phyloP scores from a whole-genome alignment of 768 basidiomycete species.

The Pisolithus sp. region DNA sequence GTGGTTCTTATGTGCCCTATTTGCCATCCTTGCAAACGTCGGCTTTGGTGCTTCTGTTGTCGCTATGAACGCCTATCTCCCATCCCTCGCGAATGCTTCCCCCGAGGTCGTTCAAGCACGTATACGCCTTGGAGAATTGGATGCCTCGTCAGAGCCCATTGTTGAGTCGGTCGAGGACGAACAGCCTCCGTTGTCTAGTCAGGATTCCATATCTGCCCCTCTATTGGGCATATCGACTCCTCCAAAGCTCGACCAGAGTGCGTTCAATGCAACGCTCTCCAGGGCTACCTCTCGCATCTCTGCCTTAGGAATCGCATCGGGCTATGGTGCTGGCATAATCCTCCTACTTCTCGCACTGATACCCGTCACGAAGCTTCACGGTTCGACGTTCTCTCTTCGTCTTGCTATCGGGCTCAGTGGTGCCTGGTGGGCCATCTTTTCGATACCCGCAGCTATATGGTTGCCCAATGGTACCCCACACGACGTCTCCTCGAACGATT shows the following conservation, averaged over 20 bases:
- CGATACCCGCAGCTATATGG: constrained; percentile 72
- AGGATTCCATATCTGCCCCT: constrained; percentile 32
- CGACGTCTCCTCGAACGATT: background rate
- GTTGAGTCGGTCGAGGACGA: constrained; percentile 17
- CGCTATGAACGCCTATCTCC: constrained; percentile 87
- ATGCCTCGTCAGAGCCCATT: constrained; percentile 8
- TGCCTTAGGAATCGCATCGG: constrained; percentile 77
- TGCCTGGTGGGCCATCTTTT: constrained; percentile 82
- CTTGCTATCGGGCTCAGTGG: constrained; percentile 83
- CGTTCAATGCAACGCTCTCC: constrained; percentile 57
- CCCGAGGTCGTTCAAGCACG: constrained; percentile 47
- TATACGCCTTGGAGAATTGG: constrained; percentile 20
- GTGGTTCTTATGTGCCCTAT: constrained; percentile 62
- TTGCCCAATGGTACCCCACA: constrained; percentile 40
- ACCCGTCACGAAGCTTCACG: constrained; percentile 67
- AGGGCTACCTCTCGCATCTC: constrained; percentile 79
- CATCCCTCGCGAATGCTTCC: constrained; percentile 59
- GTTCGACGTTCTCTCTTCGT: constrained; percentile 72
- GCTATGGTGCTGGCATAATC: constrained; percentile 78
- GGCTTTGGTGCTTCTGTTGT: constrained; percentile 83
- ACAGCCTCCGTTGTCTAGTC: background rate
- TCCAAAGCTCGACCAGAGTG: constrained; percentile 20
- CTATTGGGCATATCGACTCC: constrained; percentile 19
- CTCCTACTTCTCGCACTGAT: constrained; percentile 69
- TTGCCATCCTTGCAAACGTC: constrained; percentile 77